Evolutionary conservation across 805 yeast genomes (phyloP).

Genomic region (Monosporozyma aerobia): DNA sequence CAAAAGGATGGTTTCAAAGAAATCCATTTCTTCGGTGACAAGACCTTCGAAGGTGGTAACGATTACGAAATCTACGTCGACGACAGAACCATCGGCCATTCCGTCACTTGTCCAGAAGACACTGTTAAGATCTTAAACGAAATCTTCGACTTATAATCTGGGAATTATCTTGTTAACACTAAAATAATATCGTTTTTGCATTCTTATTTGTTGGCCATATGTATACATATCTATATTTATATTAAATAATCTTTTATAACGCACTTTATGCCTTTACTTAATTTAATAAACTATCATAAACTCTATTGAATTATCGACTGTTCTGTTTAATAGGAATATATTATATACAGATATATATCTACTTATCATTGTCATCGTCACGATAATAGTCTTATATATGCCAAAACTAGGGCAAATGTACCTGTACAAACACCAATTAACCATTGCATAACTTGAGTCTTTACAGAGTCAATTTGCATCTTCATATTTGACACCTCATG

Average conservation of each 20-base stretch:
- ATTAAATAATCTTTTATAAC: neutral
- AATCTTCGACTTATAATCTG: conserved; percentile 40
- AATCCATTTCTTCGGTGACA: conserved; percentile 98
- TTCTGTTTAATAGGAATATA: neutral
- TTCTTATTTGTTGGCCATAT: neutral
- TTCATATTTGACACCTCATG: conserved; percentile 92
- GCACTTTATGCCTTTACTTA: neutral
- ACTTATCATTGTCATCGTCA: conserved; percentile 16
- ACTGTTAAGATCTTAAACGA: conserved; percentile 81
- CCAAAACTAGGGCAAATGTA: conserved; percentile 88
- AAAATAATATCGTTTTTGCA: neutral
- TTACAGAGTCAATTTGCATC: conserved; percentile 89
- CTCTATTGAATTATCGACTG: too few relatives aligned
- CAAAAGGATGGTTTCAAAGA: conserved; percentile 72
- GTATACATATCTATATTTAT: neutral
- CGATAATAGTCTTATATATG: conserved; percentile 76
- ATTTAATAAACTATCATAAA: neutral
- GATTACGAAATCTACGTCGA: conserved; percentile 95
- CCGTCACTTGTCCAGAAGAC: conserved; percentile 83
- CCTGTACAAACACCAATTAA: conserved; percentile 96
- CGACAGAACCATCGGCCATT: conserved; percentile 89
- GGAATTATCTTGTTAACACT: neutral
- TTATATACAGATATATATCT: neutral
- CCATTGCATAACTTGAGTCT: conserved; percentile 98
- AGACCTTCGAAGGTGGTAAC: conserved; percentile 94